phyloP scores from a whole-genome alignment of 2,329 filamentous ascomycete species.

The Neopestalotiopsis rosae region DNA sequence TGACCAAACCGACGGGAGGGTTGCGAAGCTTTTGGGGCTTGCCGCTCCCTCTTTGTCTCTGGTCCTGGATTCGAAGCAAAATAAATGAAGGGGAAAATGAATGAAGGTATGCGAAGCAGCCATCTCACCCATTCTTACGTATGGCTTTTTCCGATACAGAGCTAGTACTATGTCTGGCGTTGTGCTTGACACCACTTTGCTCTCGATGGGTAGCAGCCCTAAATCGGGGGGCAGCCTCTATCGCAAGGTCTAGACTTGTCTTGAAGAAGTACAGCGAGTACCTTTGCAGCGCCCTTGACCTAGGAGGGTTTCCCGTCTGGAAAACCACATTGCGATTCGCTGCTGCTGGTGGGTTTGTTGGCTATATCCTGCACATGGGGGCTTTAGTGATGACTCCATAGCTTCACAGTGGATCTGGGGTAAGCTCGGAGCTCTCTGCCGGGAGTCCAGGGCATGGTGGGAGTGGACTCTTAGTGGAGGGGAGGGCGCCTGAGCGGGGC shows the following conservation, averaged over 20 bases:
- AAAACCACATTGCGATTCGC: neutral
- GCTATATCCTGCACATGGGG: neutral
- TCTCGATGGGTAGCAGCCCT: neutral
- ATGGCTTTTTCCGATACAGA: neutral
- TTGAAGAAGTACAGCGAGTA: too few relatives aligned
- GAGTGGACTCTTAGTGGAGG: neutral
- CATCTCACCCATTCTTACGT: too few relatives aligned
- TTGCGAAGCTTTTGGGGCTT: neutral
- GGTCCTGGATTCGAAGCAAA: too few relatives aligned
- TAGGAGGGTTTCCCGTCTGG: neutral
- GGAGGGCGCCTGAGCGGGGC: neutral
- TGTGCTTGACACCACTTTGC: neutral
- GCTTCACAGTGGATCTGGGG: conserved; percentile 3
- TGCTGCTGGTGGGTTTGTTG: neutral
- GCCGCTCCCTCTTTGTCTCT: neutral
- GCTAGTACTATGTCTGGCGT: neutral
- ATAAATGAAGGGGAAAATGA: too few relatives aligned
- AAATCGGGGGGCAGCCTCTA: neutral
- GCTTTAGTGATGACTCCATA: neutral
- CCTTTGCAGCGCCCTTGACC: neutral
- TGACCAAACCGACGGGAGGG: neutral
- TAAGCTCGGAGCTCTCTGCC: conserved; percentile 4
- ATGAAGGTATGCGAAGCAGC: too few relatives aligned
- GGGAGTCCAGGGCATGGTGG: neutral
- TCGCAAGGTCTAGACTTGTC: neutral